Base-by-base conservation (phyloP, 108 stramenopile genomes). In the Cyclotella sp. region DNA sequence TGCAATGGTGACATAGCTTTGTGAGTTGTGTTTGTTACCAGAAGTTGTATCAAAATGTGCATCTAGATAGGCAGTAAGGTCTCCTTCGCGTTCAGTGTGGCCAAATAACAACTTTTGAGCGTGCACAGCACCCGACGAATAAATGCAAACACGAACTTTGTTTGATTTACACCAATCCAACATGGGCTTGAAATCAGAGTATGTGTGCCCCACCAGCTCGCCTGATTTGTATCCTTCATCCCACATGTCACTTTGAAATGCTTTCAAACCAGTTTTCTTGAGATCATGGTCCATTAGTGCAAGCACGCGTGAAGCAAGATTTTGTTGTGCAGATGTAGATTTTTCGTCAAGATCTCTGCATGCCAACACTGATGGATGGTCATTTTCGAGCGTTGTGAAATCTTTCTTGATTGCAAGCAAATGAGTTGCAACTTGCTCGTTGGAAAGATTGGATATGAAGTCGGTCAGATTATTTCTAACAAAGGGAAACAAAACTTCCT, bases 191-290 rank as follows among this genome's bases (percentile, higher is more conserved):
- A 97, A 83, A 70, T 98, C 98, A 11, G 77, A 77, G 72, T 90
- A 98, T 8, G 96, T 77, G 75, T 92, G 93, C 52, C 92, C 94
- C 27, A 85, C 71, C 3, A 98, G 44, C n/a, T 82, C 85, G 0
- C 96, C 97, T 27, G 77, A 72, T 43, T 76, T 82, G 70, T 90
- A 91, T 7, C 93, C 91, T 13, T 71, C 45, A 59, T 90, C 85
- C 97, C 98, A 98, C 78, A 98, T 96, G 66, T 90, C 79, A 8
- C 97, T 96, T 72, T 97, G 96, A 34, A 96, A 57, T 0, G 70
- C 45, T 71, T 96, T 95, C 39, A 95, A 81, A 11, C 91, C 82
- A 24, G 88, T 81, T 13, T 85, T 81, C 68, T 98, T 98, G 62
- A 94, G 67, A 83, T 98, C 96, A 12, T 81, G 62, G 6, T 70